A percentile compares a stretch with the other conserved stretches of the same genome.
Evolutionary conservation across 768 basidiomycete species (phyloP).

Genomic region (Polyporus arcularius): DNA sequence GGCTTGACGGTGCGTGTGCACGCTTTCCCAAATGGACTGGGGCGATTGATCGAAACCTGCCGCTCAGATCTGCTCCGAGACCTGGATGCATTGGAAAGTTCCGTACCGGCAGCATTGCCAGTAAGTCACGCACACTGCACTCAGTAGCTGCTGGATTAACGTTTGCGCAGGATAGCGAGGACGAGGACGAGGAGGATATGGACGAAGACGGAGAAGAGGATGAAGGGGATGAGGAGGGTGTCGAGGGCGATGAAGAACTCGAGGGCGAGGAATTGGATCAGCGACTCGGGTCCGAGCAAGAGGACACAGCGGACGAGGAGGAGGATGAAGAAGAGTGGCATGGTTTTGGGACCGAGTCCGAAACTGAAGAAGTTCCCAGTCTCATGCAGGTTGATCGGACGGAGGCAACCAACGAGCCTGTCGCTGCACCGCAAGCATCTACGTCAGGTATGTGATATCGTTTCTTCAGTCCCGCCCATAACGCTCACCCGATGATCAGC

Average conservation of each 20-base stretch:
- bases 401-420: constrained; percentile 35
- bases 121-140: neutral
- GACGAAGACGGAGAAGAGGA: constrained; percentile 29
- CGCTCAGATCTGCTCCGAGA: constrained; percentile 29
- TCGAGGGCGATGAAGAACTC: constrained; percentile 26
- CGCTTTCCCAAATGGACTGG: neutral
- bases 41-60: neutral
- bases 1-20: constrained; percentile 69
- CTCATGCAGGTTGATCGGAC: constrained; percentile 32
- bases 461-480: neutral
- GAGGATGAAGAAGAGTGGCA: constrained; percentile 41
- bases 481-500: constrained; percentile 26
- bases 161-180: neutral
- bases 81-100: constrained; percentile 26
- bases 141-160: too few species aligned
- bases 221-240: constrained; percentile 23
- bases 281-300: constrained; percentile 2
- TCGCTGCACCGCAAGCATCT: constrained; percentile 7
- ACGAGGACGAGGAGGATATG: constrained; percentile 13
- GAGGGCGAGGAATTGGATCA: constrained; percentile 7
- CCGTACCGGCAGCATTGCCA: constrained; percentile 8
- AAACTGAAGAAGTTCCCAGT: neutral
- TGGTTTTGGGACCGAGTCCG: neutral
- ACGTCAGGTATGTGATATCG: neutral
- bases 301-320: constrained; percentile 11